Percentiles rank a stretch among this genome's conserved stretches.
phyloP scores from a whole-genome alignment of 805 yeast species.

The Wickerhamomyces subpelliculosus region DNA sequence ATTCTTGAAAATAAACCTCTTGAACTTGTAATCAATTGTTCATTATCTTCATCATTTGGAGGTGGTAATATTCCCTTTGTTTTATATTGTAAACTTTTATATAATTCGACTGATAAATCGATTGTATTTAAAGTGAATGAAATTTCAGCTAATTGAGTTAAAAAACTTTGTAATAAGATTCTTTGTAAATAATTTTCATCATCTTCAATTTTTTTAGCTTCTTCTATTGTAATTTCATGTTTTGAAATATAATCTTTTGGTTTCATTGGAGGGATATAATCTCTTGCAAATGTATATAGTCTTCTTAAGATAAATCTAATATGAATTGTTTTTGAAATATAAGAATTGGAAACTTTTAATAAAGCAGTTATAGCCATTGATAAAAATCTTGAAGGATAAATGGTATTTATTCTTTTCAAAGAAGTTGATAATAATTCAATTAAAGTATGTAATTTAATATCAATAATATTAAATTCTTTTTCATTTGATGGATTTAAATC shows the following conservation, averaged over 20 bases:
- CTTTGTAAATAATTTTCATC: constrained; percentile 62
- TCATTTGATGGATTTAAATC: constrained; percentile 1
- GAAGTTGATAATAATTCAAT: constrained; percentile 58
- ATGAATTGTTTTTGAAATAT: constrained; percentile 28
- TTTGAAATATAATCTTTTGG: constrained; percentile 32
- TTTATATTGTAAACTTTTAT: constrained; percentile 9
- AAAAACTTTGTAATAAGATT: constrained; percentile 53
- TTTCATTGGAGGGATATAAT: constrained; percentile 40
- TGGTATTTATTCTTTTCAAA: constrained; percentile 54
- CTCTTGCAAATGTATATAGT: constrained; percentile 56
- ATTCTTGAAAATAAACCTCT: constrained; percentile 31
- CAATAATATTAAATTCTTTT: constrained; percentile 11
- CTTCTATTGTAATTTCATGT: constrained; percentile 23
- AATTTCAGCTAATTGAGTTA: constrained; percentile 45
- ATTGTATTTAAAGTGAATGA: constrained; percentile 23
- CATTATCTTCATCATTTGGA: constrained; percentile 6
- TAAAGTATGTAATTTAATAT: constrained; percentile 54
- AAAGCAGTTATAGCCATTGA: constrained; percentile 59
- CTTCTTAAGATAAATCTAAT: constrained; percentile 49
- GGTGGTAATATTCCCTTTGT: constrained; percentile 7
- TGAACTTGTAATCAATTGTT: constrained; percentile 21
- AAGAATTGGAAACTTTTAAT: constrained; percentile 41
- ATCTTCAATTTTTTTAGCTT: constrained; percentile 34
- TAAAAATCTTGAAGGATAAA: constrained; percentile 75
- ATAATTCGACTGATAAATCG: constrained; percentile 25